Evolutionary conservation across 169 alveolate genomes (phyloP), one percentile per base, ranked within the genome.

Genomic region (Plasmodium yoelii): DNA sequence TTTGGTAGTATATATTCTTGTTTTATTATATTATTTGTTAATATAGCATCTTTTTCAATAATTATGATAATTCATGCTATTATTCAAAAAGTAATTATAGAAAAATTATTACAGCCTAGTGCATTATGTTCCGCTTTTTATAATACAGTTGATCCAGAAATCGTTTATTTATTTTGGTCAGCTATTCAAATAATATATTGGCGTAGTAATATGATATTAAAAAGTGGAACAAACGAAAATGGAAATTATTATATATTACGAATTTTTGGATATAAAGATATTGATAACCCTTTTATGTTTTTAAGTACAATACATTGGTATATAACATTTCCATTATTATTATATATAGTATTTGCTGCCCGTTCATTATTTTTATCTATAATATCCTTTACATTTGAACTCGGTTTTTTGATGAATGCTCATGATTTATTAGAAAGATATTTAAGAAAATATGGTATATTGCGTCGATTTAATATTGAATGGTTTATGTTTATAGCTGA

Each of bases 121-220:
- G 94, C 95, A 7, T 73, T 89, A 59, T 87, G 89, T 57, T 91
- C 94, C 47, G 95, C 95, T 19, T 80, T 90, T 65, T 73, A 92
- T 34, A 94, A 89, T 73, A 92, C 93, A 87, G 87, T 94, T 42
- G 96, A 94, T 57, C 96, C 96, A 0, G 73, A 90, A 15, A 19
- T 94, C 34, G 89, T 91, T 84, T 94, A 94, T 87, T 74, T 92
- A 24, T 51, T 94, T 56, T 94, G 94, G 93, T 88, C 96, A 9
- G 61, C 94, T 19, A 72, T 68, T 22, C 96, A 94, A 82, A 42
- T 93, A 10, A 63, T 94, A 26, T 74, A 92, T 44, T 94, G 96
- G 96, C 24, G 84, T 18, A 82, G 86, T 55, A 82, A 82, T 70
- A 67, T 82, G 42, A 57, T 82, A 22, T 57, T 68, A 68, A 82